Evolutionary conservation across 2,329 filamentous ascomycete genomes (phyloP).

Genomic region (Chaetomiaceae sp.): DNA sequence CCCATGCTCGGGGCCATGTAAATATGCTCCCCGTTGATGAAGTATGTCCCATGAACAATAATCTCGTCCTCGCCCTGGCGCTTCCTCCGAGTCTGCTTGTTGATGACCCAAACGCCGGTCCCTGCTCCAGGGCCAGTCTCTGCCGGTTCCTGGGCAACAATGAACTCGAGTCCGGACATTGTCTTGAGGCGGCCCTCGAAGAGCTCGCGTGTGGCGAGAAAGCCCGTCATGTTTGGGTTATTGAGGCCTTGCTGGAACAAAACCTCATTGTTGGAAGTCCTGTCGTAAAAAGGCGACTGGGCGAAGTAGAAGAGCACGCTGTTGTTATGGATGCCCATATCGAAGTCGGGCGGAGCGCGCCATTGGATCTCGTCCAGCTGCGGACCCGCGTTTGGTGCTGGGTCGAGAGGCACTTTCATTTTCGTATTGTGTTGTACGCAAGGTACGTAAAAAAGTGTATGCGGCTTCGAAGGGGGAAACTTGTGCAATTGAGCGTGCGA

Average conservation of each 20-base stretch:
- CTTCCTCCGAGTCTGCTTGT: constrained; percentile 61
- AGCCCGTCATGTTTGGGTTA: constrained; percentile 53
- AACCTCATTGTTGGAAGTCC: constrained; percentile 62
- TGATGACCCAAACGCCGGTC: constrained; percentile 65
- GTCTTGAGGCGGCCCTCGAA: constrained; percentile 59
- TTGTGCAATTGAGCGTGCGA: too few species aligned
- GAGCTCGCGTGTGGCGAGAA: constrained; percentile 56
- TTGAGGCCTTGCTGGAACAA: constrained; percentile 58
- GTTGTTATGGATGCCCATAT: constrained; percentile 54
- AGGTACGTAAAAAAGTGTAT: not conserved
- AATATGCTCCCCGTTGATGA: constrained; percentile 60
- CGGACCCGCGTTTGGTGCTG: constrained; percentile 44
- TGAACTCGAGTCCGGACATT: constrained; percentile 63
- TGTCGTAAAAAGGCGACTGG: constrained; percentile 63
- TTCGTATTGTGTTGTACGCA: not conserved
- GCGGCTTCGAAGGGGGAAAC: too few species aligned
- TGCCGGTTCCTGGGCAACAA: constrained; percentile 60
- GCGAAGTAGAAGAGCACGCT: constrained; percentile 64
- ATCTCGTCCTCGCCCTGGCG: constrained; percentile 52
- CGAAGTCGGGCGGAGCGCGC: constrained; percentile 42
- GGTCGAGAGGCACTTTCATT: constrained; percentile 25
- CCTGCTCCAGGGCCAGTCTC: constrained; percentile 56
- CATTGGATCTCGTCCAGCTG: constrained; percentile 65
- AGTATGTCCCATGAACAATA: constrained; percentile 56
- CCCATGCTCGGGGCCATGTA: constrained; percentile 60